A percentile compares a stretch with the other conserved stretches of the same genome.
Evolutionary conservation across 345 rosid species (phyloP).

Genomic region (Lumnitzera littorea): DNA sequence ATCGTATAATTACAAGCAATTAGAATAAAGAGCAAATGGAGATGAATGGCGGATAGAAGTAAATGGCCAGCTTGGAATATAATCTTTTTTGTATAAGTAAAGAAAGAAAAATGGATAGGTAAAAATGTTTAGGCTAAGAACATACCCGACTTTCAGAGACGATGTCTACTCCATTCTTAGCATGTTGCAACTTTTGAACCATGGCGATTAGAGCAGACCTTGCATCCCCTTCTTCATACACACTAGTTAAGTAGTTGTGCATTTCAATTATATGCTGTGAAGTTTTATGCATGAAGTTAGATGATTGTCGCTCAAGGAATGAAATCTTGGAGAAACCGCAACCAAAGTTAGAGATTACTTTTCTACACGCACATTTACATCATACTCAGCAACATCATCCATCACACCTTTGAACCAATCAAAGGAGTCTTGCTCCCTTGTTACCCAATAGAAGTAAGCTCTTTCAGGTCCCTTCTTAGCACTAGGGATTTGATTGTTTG

Average conservation of each 20-base stretch:
- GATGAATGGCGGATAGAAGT: background rate
- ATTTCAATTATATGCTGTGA: conserved; percentile 75
- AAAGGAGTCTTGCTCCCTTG: conserved; percentile 88
- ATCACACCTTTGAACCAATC: conserved; percentile 98
- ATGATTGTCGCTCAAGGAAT: background rate
- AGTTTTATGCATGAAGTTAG: background rate
- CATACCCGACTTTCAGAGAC: conserved; percentile 79
- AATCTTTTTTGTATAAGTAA: too few species aligned
- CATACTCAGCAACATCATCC: conserved; percentile 88
- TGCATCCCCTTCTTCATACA: conserved; percentile 96
- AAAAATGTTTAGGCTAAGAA: too few species aligned
- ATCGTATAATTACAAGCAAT: conserved; percentile 1
- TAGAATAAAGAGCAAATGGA: background rate
- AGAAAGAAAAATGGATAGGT: too few species aligned
- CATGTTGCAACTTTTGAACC: conserved; percentile 90
- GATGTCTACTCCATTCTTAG: conserved; percentile 86
- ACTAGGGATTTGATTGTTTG: background rate
- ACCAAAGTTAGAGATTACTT: background rate
- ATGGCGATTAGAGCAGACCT: conserved; percentile 90
- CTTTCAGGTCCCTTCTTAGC: conserved; percentile 34
- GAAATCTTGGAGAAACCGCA: background rate
- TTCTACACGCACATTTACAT: conserved; percentile 35
- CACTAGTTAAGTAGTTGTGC: conserved; percentile 94
- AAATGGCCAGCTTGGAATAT: background rate
- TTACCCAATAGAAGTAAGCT: conserved; percentile 96